These are phyloP conservation scores for Dillenia suffruticosa DNA, from an alignment of 164 flowering plant species.

Conservation along the genomic window DNA sequence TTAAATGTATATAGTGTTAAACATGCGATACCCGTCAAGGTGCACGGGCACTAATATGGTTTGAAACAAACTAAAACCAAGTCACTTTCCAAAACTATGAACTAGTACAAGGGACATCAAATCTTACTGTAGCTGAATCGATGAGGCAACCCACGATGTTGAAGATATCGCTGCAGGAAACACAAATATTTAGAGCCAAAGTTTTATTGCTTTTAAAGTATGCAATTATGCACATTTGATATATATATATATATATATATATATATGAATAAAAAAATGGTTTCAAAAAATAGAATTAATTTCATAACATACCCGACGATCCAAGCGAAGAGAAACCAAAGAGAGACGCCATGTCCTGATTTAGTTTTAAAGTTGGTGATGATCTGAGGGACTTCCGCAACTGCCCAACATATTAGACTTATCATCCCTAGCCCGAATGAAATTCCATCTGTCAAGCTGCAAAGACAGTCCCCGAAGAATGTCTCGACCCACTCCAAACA, in stretches of 20 bases:
- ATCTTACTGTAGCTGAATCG: constrained; percentile 16
- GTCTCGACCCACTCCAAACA: constrained; percentile 10
- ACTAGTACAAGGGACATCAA: too few species aligned
- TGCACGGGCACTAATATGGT: too few species aligned
- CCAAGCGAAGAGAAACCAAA: constrained; percentile 15
- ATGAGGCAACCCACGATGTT: constrained; percentile 18
- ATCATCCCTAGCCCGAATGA: constrained; percentile 12
- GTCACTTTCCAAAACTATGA: too few species aligned
- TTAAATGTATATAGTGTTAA: too few species aligned
- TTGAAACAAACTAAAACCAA: too few species aligned
- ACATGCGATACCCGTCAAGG: too few species aligned
- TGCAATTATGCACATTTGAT: too few species aligned
- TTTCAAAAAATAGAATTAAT: too few species aligned
- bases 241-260: too few species aligned
- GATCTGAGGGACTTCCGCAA: constrained; percentile 19
- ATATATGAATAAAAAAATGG: too few species aligned
- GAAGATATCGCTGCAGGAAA: constrained; percentile 15
- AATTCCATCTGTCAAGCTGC: constrained; percentile 5
- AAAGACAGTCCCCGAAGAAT: constrained; percentile 12
- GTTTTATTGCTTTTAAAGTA: too few species aligned
- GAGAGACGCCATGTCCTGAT: constrained; percentile 14
- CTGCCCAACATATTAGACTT: constrained; percentile 15
- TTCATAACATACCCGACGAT: constrained; percentile 9
- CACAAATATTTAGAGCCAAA: too few species aligned
- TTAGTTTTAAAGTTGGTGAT: constrained; percentile 14